Evolutionary conservation across 495 filamentous ascomycete genomes (phyloP), one percentile per base, ranked within the genome.

Genomic region (Neurospora sp.): DNA sequence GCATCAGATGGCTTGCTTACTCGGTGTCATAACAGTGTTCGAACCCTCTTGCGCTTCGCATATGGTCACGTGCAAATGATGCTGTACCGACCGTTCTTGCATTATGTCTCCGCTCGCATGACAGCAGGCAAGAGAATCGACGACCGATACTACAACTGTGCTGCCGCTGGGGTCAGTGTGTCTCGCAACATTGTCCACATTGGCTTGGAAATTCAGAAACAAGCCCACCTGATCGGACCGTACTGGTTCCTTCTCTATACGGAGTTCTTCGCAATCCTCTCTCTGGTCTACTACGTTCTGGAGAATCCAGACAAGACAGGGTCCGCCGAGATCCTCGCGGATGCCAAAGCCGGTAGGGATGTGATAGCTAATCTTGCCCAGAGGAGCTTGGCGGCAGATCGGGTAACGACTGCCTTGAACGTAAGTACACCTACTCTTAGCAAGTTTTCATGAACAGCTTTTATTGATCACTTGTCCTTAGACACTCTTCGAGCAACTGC

Each of bases 181-280:
- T 94, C 94, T 24, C 89, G 96, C 36, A 98, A 97, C 77, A 96
- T 99, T 72, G 89, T 98, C 40, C 95, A 97, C 80, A 96, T 97
- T 73, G 93, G 92, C 3, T 89, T 89, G 37, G 92, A 96, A 75
- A 98, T 98, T 89, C 93, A 94, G 74, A 92, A 90, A 77, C 87
- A 90, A 75, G 91, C 90, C 0, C 85, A 96, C 13, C 87, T 99
- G 31, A 92, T 92, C 76, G 96, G 96, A 0, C 92, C 94, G 0
- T 97, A 94, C 82, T 99, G 96, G 96, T 98, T 97, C 77, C 92
- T 92, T 69, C 93, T 97, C 83, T 98, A 98, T 76, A 97, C 96
- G 3, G 92, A 93, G 17, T 98, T 97, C 83, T 98, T 97, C 80
- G 91, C 94, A 31, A 94, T 98, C 59, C 85, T 99, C 11, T 94